Evolutionary conservation across 305 asterid genomes (phyloP), one percentile per base, ranked within the genome.

Genomic region (Vinca major): DNA sequence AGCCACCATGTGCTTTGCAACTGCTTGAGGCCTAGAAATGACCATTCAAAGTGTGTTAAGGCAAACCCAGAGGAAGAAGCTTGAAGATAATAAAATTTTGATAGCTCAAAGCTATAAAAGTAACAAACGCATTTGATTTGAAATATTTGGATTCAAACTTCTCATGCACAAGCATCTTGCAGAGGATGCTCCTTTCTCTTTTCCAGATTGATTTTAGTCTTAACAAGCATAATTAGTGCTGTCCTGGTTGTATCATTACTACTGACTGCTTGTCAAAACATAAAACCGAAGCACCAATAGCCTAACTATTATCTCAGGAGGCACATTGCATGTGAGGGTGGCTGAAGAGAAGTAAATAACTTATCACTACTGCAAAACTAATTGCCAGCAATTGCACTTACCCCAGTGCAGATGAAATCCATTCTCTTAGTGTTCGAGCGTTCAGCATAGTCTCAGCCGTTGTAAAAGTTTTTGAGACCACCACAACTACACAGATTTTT

Each of bases 391-490:
- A 4, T 12, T 16, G 43, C 10, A 74, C 92, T 80, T 76, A 91
- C 98, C 99, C 99, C 84, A 94, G 79, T 70, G 96, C 83, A 50
- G 95, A 81, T 12, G 95, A 85, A 67, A 94, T 94, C 99, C 99
- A 94, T 86, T 94, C 96, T 85, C 97, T 91, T 75, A 94, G 65
- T 52, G 97, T 91, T 63, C 99, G 86, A 48, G 99, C 97, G 73
- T 94, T 94, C 78, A 94, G 81, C 97, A 94, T 94, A 65, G 99
- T 94, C 80, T 94, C 99, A 66, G 99, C 97, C 43, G 99, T 94
- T 62, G 97, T 94, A 81, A 94, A 94, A 68, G 97, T 94, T 76
- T 91, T 94, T 21, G 99, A 94, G 66, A 94, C 97, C 83, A 94
- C 99, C 66, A 94, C 97, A 80, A 86, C 97, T 91, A 80, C 84